A percentile compares a stretch with the other conserved stretches of the same genome.
These are phyloP conservation scores for Pichia phayaonensis DNA, from an alignment of 805 yeast genomes.

Conservation along the genomic window DNA sequence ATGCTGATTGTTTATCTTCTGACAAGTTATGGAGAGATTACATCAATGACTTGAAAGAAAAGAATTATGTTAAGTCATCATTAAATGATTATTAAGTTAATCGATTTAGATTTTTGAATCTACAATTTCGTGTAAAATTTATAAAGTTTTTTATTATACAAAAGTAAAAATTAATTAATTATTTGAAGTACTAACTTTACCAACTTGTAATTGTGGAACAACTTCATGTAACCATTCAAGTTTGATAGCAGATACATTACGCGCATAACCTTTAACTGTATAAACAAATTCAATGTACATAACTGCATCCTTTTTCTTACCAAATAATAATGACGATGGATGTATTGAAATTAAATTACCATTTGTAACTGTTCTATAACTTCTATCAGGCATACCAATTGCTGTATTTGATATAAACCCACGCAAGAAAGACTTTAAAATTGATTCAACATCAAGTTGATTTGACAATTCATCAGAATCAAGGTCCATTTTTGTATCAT, in stretches of 20 bases:
- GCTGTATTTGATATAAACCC: conserved; percentile 91
- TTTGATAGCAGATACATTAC: conserved; percentile 78
- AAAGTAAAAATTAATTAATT: not conserved
- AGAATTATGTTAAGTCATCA: conserved; percentile 11
- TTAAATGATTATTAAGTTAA: conserved; percentile 9
- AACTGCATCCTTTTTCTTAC: conserved; percentile 72
- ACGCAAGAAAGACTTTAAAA: conserved; percentile 70
- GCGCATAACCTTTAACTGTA: conserved; percentile 87
- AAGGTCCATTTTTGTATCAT: conserved; percentile 17
- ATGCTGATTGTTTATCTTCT: conserved; percentile 42
- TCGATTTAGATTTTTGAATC: not conserved
- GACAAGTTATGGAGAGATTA: conserved; percentile 45
- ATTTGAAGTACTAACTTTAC: conserved; percentile 19
- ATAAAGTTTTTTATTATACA: not conserved
- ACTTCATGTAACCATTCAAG: conserved; percentile 80
- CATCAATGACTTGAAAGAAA: conserved; percentile 32
- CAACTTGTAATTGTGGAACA: conserved; percentile 57
- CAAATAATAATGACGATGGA: conserved; percentile 85
- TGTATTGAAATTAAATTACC: conserved; percentile 85
- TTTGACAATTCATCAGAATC: not conserved
- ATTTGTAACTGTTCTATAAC: conserved; percentile 75
- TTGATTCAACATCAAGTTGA: conserved; percentile 41
- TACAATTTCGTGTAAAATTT: not conserved
- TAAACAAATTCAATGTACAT: conserved; percentile 93
- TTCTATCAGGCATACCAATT: conserved; percentile 88